These are phyloP conservation scores for Proliferodiscus dingleyae DNA, from an alignment of 2,329 filamentous ascomycete genomes.

Conservation along the genomic window DNA sequence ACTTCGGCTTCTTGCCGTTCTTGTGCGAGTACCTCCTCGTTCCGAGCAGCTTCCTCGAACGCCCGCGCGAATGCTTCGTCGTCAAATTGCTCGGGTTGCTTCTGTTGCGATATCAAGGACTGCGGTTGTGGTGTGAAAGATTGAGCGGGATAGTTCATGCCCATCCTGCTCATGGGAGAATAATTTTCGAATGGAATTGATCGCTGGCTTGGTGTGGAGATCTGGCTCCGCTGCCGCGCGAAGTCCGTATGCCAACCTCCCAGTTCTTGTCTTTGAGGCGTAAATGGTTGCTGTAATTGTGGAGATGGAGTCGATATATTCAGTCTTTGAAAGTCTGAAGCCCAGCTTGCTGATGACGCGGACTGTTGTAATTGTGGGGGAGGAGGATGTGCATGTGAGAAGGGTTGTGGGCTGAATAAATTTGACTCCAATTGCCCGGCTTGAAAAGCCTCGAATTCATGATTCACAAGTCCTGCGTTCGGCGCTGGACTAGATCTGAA, in stretches of 20 bases:
- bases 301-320: constrained; percentile 32
- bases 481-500: constrained; percentile 55
- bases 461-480: constrained; percentile 52
- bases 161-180: constrained; percentile 14
- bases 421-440: constrained; percentile 38
- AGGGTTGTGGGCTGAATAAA: constrained; percentile 19
- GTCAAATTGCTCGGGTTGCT: constrained; percentile 41
- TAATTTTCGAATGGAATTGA: constrained; percentile 9
- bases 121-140: constrained; percentile 7
- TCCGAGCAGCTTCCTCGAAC: constrained; percentile 38
- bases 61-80: constrained; percentile 51
- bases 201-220: constrained; percentile 11
- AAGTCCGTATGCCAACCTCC: constrained; percentile 58
- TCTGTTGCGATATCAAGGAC: constrained; percentile 14
- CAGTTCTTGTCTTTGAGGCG: constrained; percentile 18
- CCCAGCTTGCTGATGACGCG: constrained; percentile 29
- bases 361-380: constrained; percentile 13
- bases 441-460: constrained; percentile 68
- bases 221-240: constrained; percentile 29
- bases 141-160: constrained; percentile 5
- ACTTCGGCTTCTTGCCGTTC: constrained; percentile 12
- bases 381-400: constrained; percentile 11
- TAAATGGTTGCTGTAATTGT: constrained; percentile 30
- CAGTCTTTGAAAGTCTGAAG: constrained; percentile 43
- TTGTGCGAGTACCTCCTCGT: constrained; percentile 14